Base-by-base conservation (phyloP, 73 alveolate genomes). In the Tetrahymena thermophila region DNA sequence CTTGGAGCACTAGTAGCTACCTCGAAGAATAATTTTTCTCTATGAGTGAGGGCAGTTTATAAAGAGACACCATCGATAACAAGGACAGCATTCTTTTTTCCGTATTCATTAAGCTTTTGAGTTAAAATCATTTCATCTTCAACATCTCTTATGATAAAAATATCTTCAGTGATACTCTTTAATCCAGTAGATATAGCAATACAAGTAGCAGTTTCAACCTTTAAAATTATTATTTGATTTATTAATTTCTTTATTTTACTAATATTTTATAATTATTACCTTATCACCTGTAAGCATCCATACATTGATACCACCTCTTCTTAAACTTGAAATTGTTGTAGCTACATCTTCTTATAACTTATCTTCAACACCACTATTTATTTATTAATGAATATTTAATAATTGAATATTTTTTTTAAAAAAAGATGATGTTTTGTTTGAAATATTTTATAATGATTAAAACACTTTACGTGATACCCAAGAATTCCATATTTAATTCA, bases 231-330 rank as follows among this genome's bases (percentile, higher is more conserved):
- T 71, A 25, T 1, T 25, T 28, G n/a, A 71, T 3, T n/a, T 0
- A 25, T 71, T 71, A n/a, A 3, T 28, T 71, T 9, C 23, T 13
- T 25, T 8, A 7, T 25, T 56, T 4, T 23, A 34, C 25, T 23
- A 56, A 7, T 21, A 4, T 9, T 56, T 7, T 4, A 3, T 56
- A 4, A 28, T 19, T 8, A 8, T 25, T 71, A 71, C 99, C 94
- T 98, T 98, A 94, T 98, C 99, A 28, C 99, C 99, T 35, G 99
- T 98, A 89, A 98, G 85, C 99, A 98, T 98, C 99, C 99, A 98
- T 34, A 98, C 98, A 94, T 97, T 97, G 38, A 98, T 96, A 35
- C 99, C 99, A 57, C 99, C 99, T 93, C 97, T 97, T 93, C 99
- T 94, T 35, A 98, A 93, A 50, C 97, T 95, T 94, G 98, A 99